phyloP scores from a whole-genome alignment of 306 rosid species.

The Acacia acuminata region DNA sequence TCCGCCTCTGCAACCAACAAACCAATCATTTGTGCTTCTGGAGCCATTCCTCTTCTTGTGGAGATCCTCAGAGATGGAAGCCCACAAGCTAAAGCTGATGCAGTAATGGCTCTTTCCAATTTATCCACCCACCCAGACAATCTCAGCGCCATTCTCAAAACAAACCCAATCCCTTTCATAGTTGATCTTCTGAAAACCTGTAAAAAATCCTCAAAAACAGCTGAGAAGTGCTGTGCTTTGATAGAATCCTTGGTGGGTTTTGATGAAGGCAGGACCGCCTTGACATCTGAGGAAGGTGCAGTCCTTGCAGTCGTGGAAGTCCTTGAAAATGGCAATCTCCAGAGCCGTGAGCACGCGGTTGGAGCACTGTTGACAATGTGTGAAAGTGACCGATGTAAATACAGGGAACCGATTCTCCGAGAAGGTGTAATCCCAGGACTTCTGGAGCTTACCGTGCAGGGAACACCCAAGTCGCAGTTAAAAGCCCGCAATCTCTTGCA shows the following conservation, averaged over 20 bases:
- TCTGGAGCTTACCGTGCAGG: slow-evolving; percentile 96
- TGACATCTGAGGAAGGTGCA: slow-evolving; percentile 89
- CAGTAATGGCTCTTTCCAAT: slow-evolving; percentile 96
- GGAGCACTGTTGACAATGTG: slow-evolving; percentile 87
- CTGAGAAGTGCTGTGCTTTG: slow-evolving; percentile 85
- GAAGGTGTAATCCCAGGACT: slow-evolving; percentile 98
- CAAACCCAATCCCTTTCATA: slow-evolving; percentile 69
- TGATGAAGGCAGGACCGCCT: slow-evolving; percentile 69
- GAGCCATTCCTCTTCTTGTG: slow-evolving; percentile 90
- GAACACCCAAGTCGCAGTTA: slow-evolving; percentile 84
- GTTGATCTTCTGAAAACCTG: slow-evolving; percentile 66
- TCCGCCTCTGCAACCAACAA: slow-evolving; percentile 86
- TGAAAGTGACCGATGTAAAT: slow-evolving; percentile 77
- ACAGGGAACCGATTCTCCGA: slow-evolving; percentile 81
- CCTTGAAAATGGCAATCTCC: slow-evolving; percentile 84
- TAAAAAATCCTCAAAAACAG: slow-evolving; percentile 86
- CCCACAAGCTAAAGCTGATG: slow-evolving; percentile 85
- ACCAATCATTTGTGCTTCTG: slow-evolving; percentile 74
- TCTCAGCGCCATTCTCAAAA: slow-evolving; percentile 58
- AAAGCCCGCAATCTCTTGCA: slow-evolving; percentile 76
- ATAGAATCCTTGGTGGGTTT: slow-evolving; percentile 78
- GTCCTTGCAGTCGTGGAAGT: slow-evolving; percentile 92
- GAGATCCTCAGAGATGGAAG: slow-evolving; percentile 72
- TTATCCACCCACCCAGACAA: slow-evolving; percentile 68
- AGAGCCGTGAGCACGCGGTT: slow-evolving; percentile 87